phyloP scores from a whole-genome alignment of 768 basidiomycete genomes.

The Saitozyma podzolica region DNA sequence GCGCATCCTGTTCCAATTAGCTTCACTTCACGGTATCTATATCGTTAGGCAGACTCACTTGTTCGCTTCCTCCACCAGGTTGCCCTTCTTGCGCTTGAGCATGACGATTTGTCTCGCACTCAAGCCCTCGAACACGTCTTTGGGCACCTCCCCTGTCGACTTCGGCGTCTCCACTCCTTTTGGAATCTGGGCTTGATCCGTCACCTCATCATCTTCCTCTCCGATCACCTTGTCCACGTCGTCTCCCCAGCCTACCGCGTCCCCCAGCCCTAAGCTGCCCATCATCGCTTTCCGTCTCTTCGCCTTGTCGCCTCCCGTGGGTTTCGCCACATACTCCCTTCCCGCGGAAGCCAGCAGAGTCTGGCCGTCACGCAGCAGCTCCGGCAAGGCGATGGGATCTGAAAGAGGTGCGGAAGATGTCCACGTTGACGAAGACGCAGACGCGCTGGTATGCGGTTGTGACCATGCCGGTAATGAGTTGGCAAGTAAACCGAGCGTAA shows the following conservation, averaged over 20 bases:
- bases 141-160: slow-evolving; percentile 15
- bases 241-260: slow-evolving; percentile 44
- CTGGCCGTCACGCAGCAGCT: slow-evolving; percentile 68
- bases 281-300: slow-evolving; percentile 44
- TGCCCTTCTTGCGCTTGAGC: slow-evolving; percentile 90
- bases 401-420: not conserved
- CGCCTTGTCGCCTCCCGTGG: slow-evolving; percentile 32
- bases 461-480: slow-evolving; percentile 77
- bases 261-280: slow-evolving; percentile 42
- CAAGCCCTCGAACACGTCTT: slow-evolving; percentile 57
- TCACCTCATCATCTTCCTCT: slow-evolving; percentile 37
- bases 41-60: slow-evolving; percentile 27
- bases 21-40: not conserved
- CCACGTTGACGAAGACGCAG: not conserved
- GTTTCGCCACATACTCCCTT: slow-evolving; percentile 69
- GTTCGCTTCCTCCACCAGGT: slow-evolving; percentile 59
- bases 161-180: slow-evolving; percentile 3
- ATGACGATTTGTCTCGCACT: slow-evolving; percentile 92
- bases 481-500: slow-evolving; percentile 84
- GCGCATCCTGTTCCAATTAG: slow-evolving; percentile 28
- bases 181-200: slow-evolving; percentile 4
- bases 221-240: slow-evolving; percentile 47
- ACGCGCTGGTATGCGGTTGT: slow-evolving; percentile 26
- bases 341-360: slow-evolving; percentile 88
- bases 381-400: slow-evolving; percentile 53